Conservation (phyloP, 192 early-diverging fungal species). For the Coemansia sp. region DNA sequence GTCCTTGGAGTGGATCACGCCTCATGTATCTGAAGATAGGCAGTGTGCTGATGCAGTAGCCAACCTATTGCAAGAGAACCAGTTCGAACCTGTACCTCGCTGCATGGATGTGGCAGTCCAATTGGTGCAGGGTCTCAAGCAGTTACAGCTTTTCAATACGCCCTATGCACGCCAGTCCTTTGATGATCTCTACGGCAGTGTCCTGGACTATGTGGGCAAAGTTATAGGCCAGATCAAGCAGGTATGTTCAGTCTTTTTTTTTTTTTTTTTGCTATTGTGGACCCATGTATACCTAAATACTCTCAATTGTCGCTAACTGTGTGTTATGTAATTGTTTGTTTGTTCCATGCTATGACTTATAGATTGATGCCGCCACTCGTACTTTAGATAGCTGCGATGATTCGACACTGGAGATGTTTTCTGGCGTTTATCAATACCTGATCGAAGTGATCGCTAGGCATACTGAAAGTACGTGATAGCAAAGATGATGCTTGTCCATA, state of each 20-base stretch:
- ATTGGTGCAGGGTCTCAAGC: slow-evolving; percentile 43
- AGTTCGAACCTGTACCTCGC: slow-evolving; percentile 15
- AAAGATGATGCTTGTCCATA: not conserved
- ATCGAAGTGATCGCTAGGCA: slow-evolving; percentile 49
- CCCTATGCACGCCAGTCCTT: slow-evolving; percentile 23
- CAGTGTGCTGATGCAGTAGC: slow-evolving; percentile 15
- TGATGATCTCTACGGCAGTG: slow-evolving; percentile 27
- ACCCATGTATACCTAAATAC: not conserved
- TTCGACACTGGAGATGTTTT: slow-evolving; percentile 34
- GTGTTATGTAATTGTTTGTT: not conserved
- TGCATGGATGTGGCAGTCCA: slow-evolving; percentile 34
- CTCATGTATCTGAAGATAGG: slow-evolving; percentile 26
- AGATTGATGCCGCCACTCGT: slow-evolving; percentile 18
- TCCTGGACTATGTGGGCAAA: slow-evolving; percentile 38
- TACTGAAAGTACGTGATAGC: slow-evolving; percentile 49
- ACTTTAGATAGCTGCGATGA: slow-evolving; percentile 12
- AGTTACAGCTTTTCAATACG: slow-evolving; percentile 28
- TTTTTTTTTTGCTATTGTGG: not conserved
- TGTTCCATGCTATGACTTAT: slow-evolving; percentile 7
- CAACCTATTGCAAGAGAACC: slow-evolving; percentile 18
- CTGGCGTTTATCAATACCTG: slow-evolving; percentile 46
- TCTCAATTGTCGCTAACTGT: not conserved
- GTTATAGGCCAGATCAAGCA: slow-evolving; percentile 26
- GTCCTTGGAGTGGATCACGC: slow-evolving; percentile 9
- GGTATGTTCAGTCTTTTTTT: slow-evolving; percentile 18